These are phyloP conservation scores for Melastoma candidum DNA, from an alignment of 441 rosid genomes.

Conservation along the genomic window DNA sequence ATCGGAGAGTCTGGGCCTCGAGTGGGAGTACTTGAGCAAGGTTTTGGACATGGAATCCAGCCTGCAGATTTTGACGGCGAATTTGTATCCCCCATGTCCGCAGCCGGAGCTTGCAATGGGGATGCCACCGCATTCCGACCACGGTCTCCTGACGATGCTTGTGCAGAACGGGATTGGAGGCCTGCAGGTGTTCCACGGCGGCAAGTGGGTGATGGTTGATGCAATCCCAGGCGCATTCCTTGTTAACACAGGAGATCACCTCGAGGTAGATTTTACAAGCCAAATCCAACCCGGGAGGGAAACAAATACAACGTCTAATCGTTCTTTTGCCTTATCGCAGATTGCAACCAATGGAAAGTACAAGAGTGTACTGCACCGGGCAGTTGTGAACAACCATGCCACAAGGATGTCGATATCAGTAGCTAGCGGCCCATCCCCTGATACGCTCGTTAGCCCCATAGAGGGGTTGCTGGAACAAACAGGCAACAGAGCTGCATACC, in stretches of 20 bases:
- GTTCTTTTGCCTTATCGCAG: conserved; percentile 7
- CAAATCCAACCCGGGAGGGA: no score
- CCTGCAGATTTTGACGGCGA: conserved; percentile 21
- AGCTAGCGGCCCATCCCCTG: conserved; percentile 33
- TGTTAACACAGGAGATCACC: conserved; percentile 22
- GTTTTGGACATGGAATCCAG: conserved; percentile 23
- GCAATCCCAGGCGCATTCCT: conserved; percentile 29
- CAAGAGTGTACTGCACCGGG: conserved; percentile 38
- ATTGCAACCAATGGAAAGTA: conserved; percentile 47
- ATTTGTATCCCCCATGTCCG: conserved; percentile 45
- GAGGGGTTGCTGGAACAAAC: conserved; percentile 19
- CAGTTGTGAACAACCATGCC: conserved; percentile 27
- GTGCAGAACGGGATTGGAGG: conserved; percentile 26
- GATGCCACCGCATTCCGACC: conserved; percentile 34
- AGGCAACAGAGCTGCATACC: conserved; percentile 18
- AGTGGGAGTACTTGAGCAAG: conserved; percentile 22
- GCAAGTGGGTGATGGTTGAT: conserved; percentile 26
- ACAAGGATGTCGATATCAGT: conserved; percentile 32
- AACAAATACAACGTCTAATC: no score
- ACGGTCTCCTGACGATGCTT: conserved; percentile 26
- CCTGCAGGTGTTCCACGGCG: conserved; percentile 27
- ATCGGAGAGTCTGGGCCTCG: conserved; percentile 33
- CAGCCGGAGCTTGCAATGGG: conserved; percentile 35
- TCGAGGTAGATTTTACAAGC: conserved; percentile 3
- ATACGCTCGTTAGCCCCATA: conserved; percentile 29